Evolutionary conservation across 108 stramenopile species (phyloP).

Genomic region (Pseudonitzschia delicatissima): DNA sequence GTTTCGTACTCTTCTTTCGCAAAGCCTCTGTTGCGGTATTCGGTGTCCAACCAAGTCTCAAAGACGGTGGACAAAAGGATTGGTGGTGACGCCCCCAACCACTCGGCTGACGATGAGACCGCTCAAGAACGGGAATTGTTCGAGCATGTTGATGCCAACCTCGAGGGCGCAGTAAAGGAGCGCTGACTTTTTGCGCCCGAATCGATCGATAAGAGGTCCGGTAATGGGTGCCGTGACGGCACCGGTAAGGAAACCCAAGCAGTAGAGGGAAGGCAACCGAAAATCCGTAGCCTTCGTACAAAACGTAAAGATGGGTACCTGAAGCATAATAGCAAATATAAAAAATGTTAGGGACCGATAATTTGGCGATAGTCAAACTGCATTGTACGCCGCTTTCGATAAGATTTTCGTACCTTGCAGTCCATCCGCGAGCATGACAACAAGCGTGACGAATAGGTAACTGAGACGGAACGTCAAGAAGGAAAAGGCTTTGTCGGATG

Average conservation of each 20-base stretch:
- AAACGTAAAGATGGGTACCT: constrained; percentile 65
- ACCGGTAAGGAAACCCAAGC: constrained; percentile 57
- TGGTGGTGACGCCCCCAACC: constrained; percentile 76
- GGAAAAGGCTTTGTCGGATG: constrained; percentile 7
- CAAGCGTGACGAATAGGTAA: constrained; percentile 53
- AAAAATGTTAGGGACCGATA: background rate
- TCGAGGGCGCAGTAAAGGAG: constrained; percentile 81
- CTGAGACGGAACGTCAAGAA: constrained; percentile 45
- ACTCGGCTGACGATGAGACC: constrained; percentile 69
- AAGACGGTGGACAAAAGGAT: constrained; percentile 72
- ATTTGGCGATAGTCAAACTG: background rate
- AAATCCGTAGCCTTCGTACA: constrained; percentile 69
- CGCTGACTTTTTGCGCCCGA: constrained; percentile 72
- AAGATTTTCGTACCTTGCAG: constrained; percentile 46
- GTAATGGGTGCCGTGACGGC: constrained; percentile 65
- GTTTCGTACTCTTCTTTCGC: constrained; percentile 60
- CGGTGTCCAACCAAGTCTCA: constrained; percentile 82
- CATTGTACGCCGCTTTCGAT: background rate
- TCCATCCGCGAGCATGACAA: constrained; percentile 64
- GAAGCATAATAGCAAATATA: background rate
- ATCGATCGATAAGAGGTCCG: constrained; percentile 73
- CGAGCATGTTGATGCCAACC: constrained; percentile 54
- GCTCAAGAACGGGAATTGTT: constrained; percentile 61
- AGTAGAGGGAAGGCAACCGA: constrained; percentile 60
- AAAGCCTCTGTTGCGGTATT: constrained; percentile 66